A percentile compares a stretch with the other conserved stretches of the same genome.
phyloP scores from a whole-genome alignment of 805 yeast species.

The Yamadazyma phyllophila region DNA sequence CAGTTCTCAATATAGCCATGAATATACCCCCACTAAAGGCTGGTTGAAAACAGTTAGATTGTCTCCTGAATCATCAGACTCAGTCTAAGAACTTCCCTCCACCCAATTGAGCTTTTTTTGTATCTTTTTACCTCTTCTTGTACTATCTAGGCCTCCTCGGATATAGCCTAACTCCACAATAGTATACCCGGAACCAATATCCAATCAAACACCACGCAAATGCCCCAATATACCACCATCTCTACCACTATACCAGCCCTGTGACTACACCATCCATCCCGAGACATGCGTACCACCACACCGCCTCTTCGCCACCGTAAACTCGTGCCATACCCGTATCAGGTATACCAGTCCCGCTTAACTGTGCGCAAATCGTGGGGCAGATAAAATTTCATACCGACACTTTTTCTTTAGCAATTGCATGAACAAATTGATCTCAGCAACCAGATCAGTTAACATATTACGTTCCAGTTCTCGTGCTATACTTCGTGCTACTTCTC shows the following conservation, averaged over 20 bases:
- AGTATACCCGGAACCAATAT: too few relatives aligned
- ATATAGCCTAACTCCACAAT: not conserved
- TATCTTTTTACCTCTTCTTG: too few relatives aligned
- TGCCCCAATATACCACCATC: not conserved
- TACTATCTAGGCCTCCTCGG: not conserved
- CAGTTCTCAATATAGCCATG: too few relatives aligned
- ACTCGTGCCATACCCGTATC: not conserved
- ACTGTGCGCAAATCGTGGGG: constrained; percentile 3
- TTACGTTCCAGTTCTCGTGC: too few relatives aligned
- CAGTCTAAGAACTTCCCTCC: not conserved
- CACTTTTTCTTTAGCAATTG: constrained; percentile 4
- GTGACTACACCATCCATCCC: too few relatives aligned
- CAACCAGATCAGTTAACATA: not conserved
- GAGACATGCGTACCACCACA: not conserved
- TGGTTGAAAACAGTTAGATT: not conserved
- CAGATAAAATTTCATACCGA: not conserved
- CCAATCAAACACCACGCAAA: not conserved
- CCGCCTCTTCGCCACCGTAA: not conserved
- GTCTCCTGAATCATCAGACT: not conserved
- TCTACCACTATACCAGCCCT: not conserved
- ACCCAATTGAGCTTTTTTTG: not conserved
- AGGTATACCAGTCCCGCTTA: not conserved
- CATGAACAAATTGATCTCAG: constrained; percentile 6
- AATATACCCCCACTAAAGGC: too few relatives aligned
- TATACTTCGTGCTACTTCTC: not conserved